Conservation (phyloP, 1,284 basidiomycete species). For the Moniliella sp. region DNA sequence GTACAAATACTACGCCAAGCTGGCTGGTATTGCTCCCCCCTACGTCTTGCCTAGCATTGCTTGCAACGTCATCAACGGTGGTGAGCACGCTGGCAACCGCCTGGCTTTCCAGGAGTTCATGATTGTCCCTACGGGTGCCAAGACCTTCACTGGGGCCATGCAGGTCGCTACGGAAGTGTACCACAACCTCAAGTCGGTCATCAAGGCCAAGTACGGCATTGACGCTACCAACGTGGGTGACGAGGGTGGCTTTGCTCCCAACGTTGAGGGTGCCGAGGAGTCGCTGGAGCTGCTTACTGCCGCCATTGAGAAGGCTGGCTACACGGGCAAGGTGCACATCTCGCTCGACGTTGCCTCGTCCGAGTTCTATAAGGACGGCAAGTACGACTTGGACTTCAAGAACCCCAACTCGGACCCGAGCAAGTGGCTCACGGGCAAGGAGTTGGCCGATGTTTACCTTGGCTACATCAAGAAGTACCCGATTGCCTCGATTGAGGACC, state of each 20-base stretch:
- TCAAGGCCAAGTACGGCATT: slow-evolving; percentile 95
- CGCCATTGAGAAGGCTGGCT: slow-evolving; percentile 91
- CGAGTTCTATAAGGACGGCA: slow-evolving; percentile 99
- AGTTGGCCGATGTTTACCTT: slow-evolving; percentile 85
- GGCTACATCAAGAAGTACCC: slow-evolving; percentile 35
- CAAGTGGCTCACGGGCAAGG: slow-evolving; percentile 73
- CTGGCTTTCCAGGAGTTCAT: slow-evolving; percentile 75
- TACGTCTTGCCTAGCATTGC: slow-evolving; percentile 49
- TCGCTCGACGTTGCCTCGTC: slow-evolving; percentile 96
- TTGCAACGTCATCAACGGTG: slow-evolving; percentile 99
- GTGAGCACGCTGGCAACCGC: slow-evolving; percentile 96
- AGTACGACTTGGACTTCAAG: slow-evolving; percentile 99
- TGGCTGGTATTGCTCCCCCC: slow-evolving; percentile 78
- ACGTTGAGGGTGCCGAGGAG: slow-evolving; percentile 87
- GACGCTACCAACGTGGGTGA: slow-evolving; percentile 99
- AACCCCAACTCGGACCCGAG: slow-evolving; percentile 93
- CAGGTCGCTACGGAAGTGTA: slow-evolving; percentile 96
- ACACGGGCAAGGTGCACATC: slow-evolving; percentile 95
- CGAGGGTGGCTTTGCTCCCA: slow-evolving; percentile 97
- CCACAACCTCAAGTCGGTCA: slow-evolving; percentile 97
- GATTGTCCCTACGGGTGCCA: slow-evolving; percentile 97
- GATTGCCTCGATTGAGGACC: slow-evolving; percentile 78
- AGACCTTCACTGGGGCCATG: slow-evolving; percentile 82
- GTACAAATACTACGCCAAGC: slow-evolving; percentile 84
- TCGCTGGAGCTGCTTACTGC: slow-evolving; percentile 83